A percentile compares a stretch with the other conserved stretches of the same genome.
Conservation (phyloP, 345 rosid genomes). For the Microthlaspi erraticum region DNA sequence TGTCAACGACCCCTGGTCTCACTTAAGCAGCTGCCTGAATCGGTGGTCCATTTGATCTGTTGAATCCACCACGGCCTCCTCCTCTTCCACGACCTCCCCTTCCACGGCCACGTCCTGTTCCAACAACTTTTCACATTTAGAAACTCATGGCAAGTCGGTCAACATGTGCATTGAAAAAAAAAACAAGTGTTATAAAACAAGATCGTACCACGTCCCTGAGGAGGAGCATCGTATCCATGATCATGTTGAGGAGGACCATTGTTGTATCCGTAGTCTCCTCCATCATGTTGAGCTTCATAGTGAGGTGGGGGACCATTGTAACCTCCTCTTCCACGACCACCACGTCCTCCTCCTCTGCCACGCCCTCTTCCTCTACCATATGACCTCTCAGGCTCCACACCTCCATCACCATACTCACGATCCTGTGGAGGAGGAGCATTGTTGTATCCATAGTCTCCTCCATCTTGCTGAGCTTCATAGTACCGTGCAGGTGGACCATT, state of each 20-base stretch:
- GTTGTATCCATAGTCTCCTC: constrained; percentile 51
- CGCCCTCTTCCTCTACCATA: constrained; percentile 76
- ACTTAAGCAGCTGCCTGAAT: constrained; percentile 41
- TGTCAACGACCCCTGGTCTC: neutral
- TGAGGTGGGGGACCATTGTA: constrained; percentile 51
- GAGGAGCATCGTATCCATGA: constrained; percentile 50
- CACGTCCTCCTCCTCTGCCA: constrained; percentile 78
- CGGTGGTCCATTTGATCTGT: constrained; percentile 45
- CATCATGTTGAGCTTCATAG: constrained; percentile 57
- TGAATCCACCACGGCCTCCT: constrained; percentile 48
- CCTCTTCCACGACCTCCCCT: constrained; percentile 72
- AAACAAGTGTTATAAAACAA: neutral
- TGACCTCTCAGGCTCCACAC: constrained; percentile 64
- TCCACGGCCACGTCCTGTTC: constrained; percentile 73
- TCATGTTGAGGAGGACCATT: constrained; percentile 16
- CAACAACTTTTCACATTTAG: constrained; percentile 9
- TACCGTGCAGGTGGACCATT: constrained; percentile 46
- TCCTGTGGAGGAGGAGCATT: constrained; percentile 26
- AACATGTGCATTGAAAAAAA: neutral
- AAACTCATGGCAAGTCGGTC: neutral
- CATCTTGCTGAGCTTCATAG: constrained; percentile 59
- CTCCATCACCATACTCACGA: constrained; percentile 56
- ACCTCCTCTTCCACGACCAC: constrained; percentile 83
- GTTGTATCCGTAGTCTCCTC: constrained; percentile 51
- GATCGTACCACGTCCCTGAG: constrained; percentile 44